Evolutionary conservation across 2,329 filamentous ascomycete genomes (phyloP).

Genomic region (Madurella fahalii): DNA sequence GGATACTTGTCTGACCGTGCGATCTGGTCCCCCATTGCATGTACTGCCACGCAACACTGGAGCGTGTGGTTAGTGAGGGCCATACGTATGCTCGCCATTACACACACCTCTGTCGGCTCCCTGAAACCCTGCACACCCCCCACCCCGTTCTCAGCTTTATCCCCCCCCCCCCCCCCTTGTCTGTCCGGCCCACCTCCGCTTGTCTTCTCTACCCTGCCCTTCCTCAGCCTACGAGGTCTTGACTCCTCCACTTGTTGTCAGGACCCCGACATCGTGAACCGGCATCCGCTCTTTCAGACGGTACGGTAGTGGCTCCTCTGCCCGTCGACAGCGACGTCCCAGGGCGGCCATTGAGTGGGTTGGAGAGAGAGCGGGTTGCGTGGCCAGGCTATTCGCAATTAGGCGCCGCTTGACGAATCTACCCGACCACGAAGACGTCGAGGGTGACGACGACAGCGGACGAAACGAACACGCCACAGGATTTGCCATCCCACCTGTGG

Average conservation of each 20-base stretch:
- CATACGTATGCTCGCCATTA: conserved; percentile 17
- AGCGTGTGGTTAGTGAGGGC: conserved; percentile 17
- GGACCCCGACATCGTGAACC: conserved; percentile 10
- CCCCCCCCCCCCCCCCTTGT: conserved; percentile 19
- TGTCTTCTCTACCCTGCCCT: conserved; percentile 7
- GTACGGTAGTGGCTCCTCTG: conserved; percentile 6
- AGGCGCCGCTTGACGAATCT: conserved; percentile 17
- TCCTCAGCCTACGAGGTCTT: conserved; percentile 11
- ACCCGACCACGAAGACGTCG: conserved; percentile 5
- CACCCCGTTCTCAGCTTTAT: conserved; percentile 25
- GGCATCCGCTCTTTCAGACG: conserved; percentile 16
- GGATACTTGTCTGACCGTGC: not conserved
- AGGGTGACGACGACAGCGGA: conserved; percentile 7
- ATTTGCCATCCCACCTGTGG: not conserved
- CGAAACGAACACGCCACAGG: not conserved
- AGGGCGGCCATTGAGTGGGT: conserved; percentile 2
- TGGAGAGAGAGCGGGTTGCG: conserved; percentile 11
- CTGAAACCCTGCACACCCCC: conserved; percentile 24
- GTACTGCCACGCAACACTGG: conserved; percentile 24
- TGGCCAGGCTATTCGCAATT: conserved; percentile 20
- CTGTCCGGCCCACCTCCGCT: conserved; percentile 17
- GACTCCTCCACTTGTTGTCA: conserved; percentile 9
- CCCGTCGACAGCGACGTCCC: conserved; percentile 13
- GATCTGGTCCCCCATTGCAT: not conserved
- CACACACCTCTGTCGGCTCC: conserved; percentile 15